Percentiles rank a stretch among this genome's conserved stretches.
Conservation (phyloP, 176 grass and related monocot genomes). For the Avena atlantica region DNA sequence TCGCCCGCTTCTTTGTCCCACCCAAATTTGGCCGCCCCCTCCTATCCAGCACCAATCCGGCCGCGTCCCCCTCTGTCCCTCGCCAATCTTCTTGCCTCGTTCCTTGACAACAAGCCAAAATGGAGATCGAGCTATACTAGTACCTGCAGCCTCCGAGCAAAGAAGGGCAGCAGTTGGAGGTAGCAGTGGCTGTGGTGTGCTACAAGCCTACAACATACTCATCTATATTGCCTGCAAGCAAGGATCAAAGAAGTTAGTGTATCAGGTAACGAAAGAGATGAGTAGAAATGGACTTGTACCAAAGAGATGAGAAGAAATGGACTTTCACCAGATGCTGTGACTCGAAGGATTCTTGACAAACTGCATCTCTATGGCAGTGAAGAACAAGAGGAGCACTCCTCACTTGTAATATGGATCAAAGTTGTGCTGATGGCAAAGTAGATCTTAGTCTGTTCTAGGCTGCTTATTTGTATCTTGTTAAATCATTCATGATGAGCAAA, state of each 20-base stretch:
- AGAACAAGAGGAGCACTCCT: slow-evolving; percentile 25
- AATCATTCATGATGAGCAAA: not conserved
- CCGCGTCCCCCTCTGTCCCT: too few relatives aligned
- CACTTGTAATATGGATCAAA: slow-evolving; percentile 23
- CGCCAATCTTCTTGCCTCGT: too few relatives aligned
- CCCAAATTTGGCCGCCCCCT: too few relatives aligned
- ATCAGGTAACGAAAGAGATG: slow-evolving; percentile 65
- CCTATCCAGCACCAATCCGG: too few relatives aligned
- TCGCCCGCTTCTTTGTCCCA: too few relatives aligned
- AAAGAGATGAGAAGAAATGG: slow-evolving; percentile 68
- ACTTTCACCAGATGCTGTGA: slow-evolving; percentile 65
- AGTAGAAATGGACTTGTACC: too few relatives aligned
- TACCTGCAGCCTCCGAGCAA: too few relatives aligned
- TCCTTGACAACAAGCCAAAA: too few relatives aligned
- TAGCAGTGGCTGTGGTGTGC: too few relatives aligned
- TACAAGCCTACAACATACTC: slow-evolving; percentile 69
- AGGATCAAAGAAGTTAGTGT: slow-evolving; percentile 67
- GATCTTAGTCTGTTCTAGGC: not conserved
- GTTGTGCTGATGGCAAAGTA: slow-evolving; percentile 30
- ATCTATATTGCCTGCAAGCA: slow-evolving; percentile 68
- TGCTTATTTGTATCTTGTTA: not conserved
- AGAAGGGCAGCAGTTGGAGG: too few relatives aligned
- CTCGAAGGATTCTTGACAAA: slow-evolving; percentile 88
- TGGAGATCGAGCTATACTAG: too few relatives aligned
- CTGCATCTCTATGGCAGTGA: slow-evolving; percentile 50